Evolutionary conservation across 2,329 filamentous ascomycete genomes (phyloP), one percentile per base, ranked within the genome.

Genomic region (Bipolaris bicolor): DNA sequence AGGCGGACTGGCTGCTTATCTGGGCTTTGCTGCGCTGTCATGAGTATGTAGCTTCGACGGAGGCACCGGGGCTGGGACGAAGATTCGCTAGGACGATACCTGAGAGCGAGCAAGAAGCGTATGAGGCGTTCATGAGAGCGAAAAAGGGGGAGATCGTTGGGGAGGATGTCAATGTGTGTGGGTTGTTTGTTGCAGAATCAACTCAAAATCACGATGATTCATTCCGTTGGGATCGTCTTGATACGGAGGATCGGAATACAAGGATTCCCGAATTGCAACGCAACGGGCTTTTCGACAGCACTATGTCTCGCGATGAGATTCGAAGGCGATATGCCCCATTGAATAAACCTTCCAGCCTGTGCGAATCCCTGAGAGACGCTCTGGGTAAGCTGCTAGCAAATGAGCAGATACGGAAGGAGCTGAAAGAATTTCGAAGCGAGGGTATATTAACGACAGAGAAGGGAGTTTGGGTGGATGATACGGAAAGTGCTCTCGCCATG

Each of bases 401-500:
- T 22, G 9, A 26, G 9, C 9, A 6, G 6, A 37, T 36, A n/a
- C 15, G 2, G 18, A 2, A 18, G n/a, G 43, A 37, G 15, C 18
- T 48, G 11, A 2, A 41, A 26, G 7, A 33, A 11, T 39, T 46
- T n/a, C 26, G 47, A 4, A 16, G 5, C 2, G 16, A 40, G 26
- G 33, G 11, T n/a, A 11, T 15, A 2, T 44, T 16, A 31, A 4
- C 10, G 29, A 20, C 20, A 33, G 7, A 22, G 7, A 24, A 11
- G 13, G 37, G 26, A 37, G 5, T 18, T 5, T 57, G 51, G 49
- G 31, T 62, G 11, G 15, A 7, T 1, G 55, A 57, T 1, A 31
- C 41, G 2, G 53, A 62, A 16, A 43, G 45, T 5, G 29, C 39
- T 1, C 29, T 55, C n/a, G 20, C 45, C 6, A 58, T 67, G 10